Conservation (phyloP, 148 eudicot genomes). For the Cornus controversa region DNA sequence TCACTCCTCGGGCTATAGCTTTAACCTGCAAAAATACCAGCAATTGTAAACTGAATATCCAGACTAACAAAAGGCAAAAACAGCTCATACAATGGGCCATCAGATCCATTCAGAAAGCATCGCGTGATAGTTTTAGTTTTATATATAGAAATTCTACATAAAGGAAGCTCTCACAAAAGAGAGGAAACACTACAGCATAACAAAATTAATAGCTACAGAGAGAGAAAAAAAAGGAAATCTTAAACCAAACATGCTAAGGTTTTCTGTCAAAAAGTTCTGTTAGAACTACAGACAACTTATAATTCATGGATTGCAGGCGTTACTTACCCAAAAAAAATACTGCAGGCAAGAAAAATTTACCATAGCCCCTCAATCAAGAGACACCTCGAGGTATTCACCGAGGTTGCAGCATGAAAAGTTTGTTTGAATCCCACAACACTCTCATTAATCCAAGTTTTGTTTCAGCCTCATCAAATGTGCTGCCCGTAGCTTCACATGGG, state of each 20-base stretch:
- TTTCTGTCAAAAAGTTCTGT: neutral
- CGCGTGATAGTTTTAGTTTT: too few relatives aligned
- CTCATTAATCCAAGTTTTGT: conserved; percentile 49
- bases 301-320: neutral
- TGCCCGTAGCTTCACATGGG: conserved; percentile 48
- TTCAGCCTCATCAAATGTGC: conserved; percentile 57
- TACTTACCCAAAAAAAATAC: neutral
- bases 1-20: neutral
- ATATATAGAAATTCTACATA: neutral
- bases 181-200: neutral
- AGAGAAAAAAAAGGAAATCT: neutral
- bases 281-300: neutral
- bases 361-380: conserved; percentile 1
- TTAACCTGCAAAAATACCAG: conserved; percentile 9
- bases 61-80: neutral
- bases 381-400: conserved; percentile 9
- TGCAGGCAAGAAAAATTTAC: conserved; percentile 15
- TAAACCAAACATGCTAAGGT: neutral
- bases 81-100: neutral
- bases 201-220: too few relatives aligned
- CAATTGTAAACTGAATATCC: neutral
- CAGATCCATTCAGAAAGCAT: neutral
- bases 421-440: conserved; percentile 65
- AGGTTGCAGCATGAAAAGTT: conserved; percentile 37
- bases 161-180: neutral